Evolutionary conservation across 2,329 filamentous ascomycete genomes (phyloP).

Genomic region (Rachicladosporium sp.): DNA sequence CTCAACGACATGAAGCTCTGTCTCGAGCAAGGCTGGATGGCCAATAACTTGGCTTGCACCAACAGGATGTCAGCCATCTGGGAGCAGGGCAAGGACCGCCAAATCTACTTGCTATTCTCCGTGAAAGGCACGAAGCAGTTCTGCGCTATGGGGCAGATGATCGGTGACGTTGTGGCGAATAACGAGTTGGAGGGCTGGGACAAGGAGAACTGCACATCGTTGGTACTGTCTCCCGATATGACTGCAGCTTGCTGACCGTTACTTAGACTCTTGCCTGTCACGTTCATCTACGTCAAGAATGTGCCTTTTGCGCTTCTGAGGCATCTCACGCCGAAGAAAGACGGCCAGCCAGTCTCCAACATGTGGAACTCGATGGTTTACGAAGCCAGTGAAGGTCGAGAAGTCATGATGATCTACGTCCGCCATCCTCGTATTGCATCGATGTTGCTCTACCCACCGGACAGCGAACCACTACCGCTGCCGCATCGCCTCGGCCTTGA

Average conservation of each 20-base stretch:
- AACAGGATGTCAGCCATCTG: conserved; percentile 17
- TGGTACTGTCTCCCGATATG: not conserved
- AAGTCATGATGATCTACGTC: conserved; percentile 17
- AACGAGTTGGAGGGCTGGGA: conserved; percentile 2
- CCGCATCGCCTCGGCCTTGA: conserved; percentile 1
- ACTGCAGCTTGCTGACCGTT: conserved; percentile 4
- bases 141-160: conserved; percentile 21
- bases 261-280: conserved; percentile 16
- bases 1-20: conserved; percentile 13
- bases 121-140: conserved; percentile 18
- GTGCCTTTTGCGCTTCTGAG: conserved; percentile 16
- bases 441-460: conserved; percentile 1
- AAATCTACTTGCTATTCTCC: conserved; percentile 19
- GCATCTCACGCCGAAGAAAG: conserved; percentile 13
- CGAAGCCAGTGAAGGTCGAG: conserved; percentile 13
- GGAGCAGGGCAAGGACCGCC: conserved; percentile 11
- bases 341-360: conserved; percentile 15
- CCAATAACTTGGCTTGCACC: conserved; percentile 13
- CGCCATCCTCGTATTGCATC: conserved; percentile 4
- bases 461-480: conserved; percentile 1
- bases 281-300: conserved; percentile 20
- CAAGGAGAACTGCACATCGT: conserved; percentile 8
- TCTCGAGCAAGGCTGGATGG: conserved; percentile 10
- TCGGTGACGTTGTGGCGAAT: conserved; percentile 4
- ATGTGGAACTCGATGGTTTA: conserved; percentile 25